Base-by-base conservation (phyloP, 2,329 filamentous ascomycete species). In the Akanthomyces lecanii region DNA sequence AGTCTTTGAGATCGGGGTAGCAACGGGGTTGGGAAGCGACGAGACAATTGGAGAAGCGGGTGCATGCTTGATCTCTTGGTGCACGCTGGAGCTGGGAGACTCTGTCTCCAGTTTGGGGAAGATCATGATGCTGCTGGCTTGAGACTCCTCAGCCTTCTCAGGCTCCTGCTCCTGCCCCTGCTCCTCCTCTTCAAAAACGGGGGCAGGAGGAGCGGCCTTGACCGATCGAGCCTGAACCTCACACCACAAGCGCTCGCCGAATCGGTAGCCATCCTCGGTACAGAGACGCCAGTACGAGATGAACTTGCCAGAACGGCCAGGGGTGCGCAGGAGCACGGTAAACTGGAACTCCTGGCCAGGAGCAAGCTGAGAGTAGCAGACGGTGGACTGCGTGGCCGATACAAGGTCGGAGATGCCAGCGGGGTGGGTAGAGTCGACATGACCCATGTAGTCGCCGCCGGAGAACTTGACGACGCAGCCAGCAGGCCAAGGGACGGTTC, bases 271-370 rank as follows among this genome's bases (percentile, higher is more conserved):
- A 63, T 91, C 87, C 8, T 87, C 82, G 64, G 91, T 87, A 69
- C 93, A 96, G 67, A 99, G 80, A 66, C 94, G 92, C 95, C 95
- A 99, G 83, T 97, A 97, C 1, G 95, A 98, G 71, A 97, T 95
- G 64, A 88, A 83, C 75, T 89, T 90, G 62, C 94, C 93, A 61
- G 86, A 78, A 55, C 90, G 89, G 59, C 81, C 77, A 18, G 94
- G 92, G 21, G 92, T 91, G 75, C 92, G 91, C 75, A 99, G 86
- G 48, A 89, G 80, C 42, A 97, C 90, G 44, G 89, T 91, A 79
- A 99, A 99, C 25, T 88, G 81, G 64, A 87, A 85, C 69, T 89
- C 85, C 72, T 94, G 84, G 36, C 91, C 92, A 44, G 90, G 87
- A 59, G 85, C 82, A 45, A 98, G 82, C 23, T 87, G 77, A 30